Conservation (phyloP, 2,329 filamentous ascomycete species). For the Lomentospora prolificans region DNA sequence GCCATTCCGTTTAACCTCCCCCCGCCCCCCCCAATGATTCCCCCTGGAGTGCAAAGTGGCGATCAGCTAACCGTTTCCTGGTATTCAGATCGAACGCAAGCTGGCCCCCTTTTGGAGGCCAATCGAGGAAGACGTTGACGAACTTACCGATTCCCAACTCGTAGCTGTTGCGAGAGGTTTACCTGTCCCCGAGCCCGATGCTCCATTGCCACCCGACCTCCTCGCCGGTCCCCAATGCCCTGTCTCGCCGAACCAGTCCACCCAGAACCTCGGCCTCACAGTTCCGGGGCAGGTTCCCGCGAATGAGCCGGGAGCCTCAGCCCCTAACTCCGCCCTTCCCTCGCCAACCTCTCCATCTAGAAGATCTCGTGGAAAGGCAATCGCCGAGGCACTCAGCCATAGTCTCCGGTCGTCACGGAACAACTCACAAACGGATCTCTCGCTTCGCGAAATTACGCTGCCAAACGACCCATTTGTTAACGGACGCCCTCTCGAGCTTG, state of each 20-base stretch:
- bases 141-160: slow-evolving; percentile 93
- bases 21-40: background rate
- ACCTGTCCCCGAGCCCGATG: slow-evolving; percentile 73
- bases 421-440: slow-evolving; percentile 59
- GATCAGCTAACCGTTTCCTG: background rate
- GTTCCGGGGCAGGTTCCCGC: slow-evolving; percentile 48
- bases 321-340: slow-evolving; percentile 45
- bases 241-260: slow-evolving; percentile 38
- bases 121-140: slow-evolving; percentile 75
- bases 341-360: slow-evolving; percentile 34
- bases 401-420: slow-evolving; percentile 54
- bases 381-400: slow-evolving; percentile 65
- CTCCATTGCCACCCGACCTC: slow-evolving; percentile 63
- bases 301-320: slow-evolving; percentile 70
- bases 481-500: slow-evolving; percentile 86
- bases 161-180: slow-evolving; percentile 79
- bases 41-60: too few species aligned
- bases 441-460: slow-evolving; percentile 67
- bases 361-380: slow-evolving; percentile 76
- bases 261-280: slow-evolving; percentile 57
- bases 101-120: slow-evolving; percentile 95
- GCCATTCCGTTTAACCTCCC: too few species aligned
- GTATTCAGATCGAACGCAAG: slow-evolving; percentile 71
- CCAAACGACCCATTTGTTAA: slow-evolving; percentile 82
- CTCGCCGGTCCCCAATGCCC: slow-evolving; percentile 35